Evolutionary conservation across 2,329 filamentous ascomycete genomes (phyloP), one percentile per base, ranked within the genome.

Genomic region (Aspergillus fijiensis): DNA sequence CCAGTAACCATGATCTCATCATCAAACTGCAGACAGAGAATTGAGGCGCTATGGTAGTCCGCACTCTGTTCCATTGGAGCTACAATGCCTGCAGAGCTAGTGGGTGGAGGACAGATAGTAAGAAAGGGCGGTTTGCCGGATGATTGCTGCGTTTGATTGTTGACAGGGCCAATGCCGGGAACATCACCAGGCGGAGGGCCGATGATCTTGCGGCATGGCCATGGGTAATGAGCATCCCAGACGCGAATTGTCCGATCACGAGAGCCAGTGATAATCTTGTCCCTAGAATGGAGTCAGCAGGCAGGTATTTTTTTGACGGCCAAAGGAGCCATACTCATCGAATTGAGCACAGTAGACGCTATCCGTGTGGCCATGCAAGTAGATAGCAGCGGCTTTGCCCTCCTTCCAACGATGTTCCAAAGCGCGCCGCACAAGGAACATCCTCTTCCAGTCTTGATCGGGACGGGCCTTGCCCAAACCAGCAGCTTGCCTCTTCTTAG

Each of bases 261-360:
- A 10, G 94, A 97, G 29, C 95, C 95, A 2, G 95, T 98, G 66
- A 99, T 93, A 72, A 98, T 96, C 77, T 98, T 99, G 72, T 90
- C 84, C 74, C 89, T 92, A 70, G 25, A 55, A 21, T n/a, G 14
- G 39, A 69, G 82, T 74, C 83, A 78, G 63, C 39, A 52, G 31
- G 51, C 11, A 6, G n/a, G 2, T 29, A 10, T n/a, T 19, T 12
- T 19, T 16, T 42, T 10, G 16, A 29, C 5, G 29, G 21, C 9
- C 39, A 21, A 5, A 48, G 23, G 10, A 31, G n/a, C 81, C 88
- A 69, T 84, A 92, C 89, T 98, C 94, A 74, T 99, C 95, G 74
- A 98, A 99, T 73, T 99, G 95, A 59, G 96, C 86, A 76, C 95
- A 99, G 79, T 99, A 99, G 59, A 99, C 96, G 66, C 92, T 97